Base-by-base conservation (phyloP, 805 yeast genomes). In the Saccharomycodes ludwigii region DNA sequence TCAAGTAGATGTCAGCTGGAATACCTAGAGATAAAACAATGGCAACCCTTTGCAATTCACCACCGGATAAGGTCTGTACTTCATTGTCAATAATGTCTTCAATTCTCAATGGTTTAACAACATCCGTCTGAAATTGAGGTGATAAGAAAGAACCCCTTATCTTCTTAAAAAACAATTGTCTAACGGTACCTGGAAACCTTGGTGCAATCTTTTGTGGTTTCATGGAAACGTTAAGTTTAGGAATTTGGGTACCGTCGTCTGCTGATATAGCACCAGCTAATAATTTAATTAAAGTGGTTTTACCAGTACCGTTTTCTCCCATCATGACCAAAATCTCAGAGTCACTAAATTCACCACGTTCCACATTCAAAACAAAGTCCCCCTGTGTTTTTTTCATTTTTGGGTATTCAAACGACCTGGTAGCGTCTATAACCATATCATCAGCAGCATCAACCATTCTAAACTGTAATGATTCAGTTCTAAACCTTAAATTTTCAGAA, bases 281-380 rank as follows among this genome's bases (percentile, higher is more conserved):
- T 50, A 91, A 65, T 58, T 80, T 82, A 72, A 96, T 88, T 66
- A 91, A 77, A 11, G 99, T 91, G 25, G 99, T 91, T 66, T 91
- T 91, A 67, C 99, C 99, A 13, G 98, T 91, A 66, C 99, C 99
- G 59, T 91, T 91, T 65, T 91, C 98, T 56, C 99, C 99, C 94
- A 91, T 88, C 95, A 91, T 83, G 36, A 91, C 98, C 50, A 91
- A 70, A 48, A 91, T 91, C 66, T 91, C 98, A 26, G 95, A 82
- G 58, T 91, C 94, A 35, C 94, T 77, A 63, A 88, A 91, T 37
- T 79, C 86, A 63, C 99, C 99, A 27, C 71, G 52, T 51, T 82
- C 79, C 38, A 91, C 78, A 36, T 61, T 65, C 56, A 91, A 68
- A 52, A 73, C 75, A 80, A 91, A 91, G 59, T 86, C 96, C 53